Percentiles rank a stretch among this genome's conserved stretches.
Evolutionary conservation across 768 basidiomycete species (phyloP).

Genomic region (Sporobolomyces roseus): DNA sequence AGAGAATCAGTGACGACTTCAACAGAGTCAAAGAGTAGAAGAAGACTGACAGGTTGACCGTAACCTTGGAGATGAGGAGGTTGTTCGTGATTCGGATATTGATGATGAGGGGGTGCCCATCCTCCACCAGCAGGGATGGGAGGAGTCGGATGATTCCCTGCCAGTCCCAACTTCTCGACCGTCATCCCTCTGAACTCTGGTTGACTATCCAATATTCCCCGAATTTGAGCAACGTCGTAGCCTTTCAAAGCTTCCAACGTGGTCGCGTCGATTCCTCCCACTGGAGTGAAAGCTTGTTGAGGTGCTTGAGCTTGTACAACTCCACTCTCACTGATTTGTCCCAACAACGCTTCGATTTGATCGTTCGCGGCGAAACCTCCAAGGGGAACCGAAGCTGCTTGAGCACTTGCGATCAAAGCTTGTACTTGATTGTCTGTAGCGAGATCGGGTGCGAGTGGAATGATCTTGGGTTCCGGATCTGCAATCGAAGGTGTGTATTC

Average conservation of each 20-base stretch:
- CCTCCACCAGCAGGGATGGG: not conserved
- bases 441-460: constrained; percentile 11
- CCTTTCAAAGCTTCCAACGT: constrained; percentile 13
- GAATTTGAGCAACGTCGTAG: constrained; percentile 12
- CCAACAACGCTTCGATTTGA: constrained; percentile 22
- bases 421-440: not conserved
- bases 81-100: not conserved
- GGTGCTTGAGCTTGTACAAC: not conserved
- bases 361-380: constrained; percentile 16
- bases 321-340: constrained; percentile 3
- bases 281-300: not conserved
- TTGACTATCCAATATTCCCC: not conserved
- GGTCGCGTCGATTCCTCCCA: constrained; percentile 5
- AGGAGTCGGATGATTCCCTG: not conserved
- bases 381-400: not conserved
- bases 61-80: too few species aligned
- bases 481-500: not conserved
- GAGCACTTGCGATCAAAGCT: constrained; percentile 20
- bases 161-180: constrained; percentile 18
- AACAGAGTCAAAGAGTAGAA: too few species aligned
- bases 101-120: not conserved
- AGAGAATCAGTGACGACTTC: too few species aligned
- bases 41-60: too few species aligned
- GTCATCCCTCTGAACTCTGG: constrained; percentile 7
- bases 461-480: constrained; percentile 4